Evolutionary conservation across 225 moss, liverwort and hornwort species (phyloP).

Genomic region (Ulota crispa): DNA sequence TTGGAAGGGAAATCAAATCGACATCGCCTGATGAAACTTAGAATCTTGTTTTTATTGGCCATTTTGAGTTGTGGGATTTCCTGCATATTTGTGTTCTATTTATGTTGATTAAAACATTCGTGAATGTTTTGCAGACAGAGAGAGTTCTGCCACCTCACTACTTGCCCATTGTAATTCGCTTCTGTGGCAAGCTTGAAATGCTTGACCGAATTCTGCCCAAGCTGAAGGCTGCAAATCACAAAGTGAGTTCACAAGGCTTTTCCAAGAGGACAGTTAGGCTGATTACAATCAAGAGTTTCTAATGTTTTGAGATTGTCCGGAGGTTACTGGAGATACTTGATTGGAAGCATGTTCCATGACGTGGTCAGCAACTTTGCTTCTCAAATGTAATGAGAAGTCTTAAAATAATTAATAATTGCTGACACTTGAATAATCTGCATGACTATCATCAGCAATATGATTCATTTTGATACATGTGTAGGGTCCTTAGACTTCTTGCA

Average conservation of each 20-base stretch:
- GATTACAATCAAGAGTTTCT: neutral
- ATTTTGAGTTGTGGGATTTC: neutral
- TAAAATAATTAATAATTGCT: neutral
- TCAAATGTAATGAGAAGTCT: conserved; percentile 15
- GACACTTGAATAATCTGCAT: neutral
- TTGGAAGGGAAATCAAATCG: neutral
- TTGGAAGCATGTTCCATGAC: conserved; percentile 24
- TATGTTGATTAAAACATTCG: neutral
- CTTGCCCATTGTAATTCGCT: conserved; percentile 81
- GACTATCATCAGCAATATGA: neutral
- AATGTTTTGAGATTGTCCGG: conserved; percentile 19
- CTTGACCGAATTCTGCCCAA: conserved; percentile 95
- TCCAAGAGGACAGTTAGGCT: neutral
- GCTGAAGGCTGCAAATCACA: conserved; percentile 94
- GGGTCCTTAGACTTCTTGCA: neutral
- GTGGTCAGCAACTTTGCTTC: conserved; percentile 16
- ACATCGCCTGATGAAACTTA: neutral
- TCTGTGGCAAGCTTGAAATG: conserved; percentile 99
- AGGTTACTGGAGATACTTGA: conserved; percentile 7
- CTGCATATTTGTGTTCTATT: neutral
- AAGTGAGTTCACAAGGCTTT: conserved; percentile 56
- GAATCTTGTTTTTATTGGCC: neutral
- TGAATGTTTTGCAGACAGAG: conserved; percentile 67
- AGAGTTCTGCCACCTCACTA: conserved; percentile 84
- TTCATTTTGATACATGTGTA: neutral